Evolutionary conservation across 352 stramenopile species (phyloP).

Genomic region (Globisporangium nagaii): DNA sequence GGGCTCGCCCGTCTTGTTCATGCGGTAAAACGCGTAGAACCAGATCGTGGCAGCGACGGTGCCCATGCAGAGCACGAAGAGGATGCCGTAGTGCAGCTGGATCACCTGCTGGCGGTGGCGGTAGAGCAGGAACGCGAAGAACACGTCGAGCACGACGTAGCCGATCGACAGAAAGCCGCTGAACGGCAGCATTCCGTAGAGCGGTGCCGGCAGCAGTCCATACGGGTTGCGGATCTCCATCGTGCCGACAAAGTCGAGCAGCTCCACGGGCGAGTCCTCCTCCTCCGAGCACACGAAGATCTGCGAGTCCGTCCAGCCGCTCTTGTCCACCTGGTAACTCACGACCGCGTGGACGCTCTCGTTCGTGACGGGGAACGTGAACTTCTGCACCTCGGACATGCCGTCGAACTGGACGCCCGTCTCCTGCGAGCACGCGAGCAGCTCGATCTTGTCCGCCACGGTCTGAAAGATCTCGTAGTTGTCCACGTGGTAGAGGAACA

Average conservation of each 20-base stretch:
- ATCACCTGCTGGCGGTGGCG: constrained; percentile 68
- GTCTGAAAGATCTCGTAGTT: constrained; percentile 53
- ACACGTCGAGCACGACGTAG: constrained; percentile 73
- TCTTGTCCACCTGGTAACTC: constrained; percentile 51
- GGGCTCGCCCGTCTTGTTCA: constrained; percentile 86
- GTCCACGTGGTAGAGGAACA: constrained; percentile 83
- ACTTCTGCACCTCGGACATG: constrained; percentile 61
- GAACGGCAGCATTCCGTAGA: constrained; percentile 86
- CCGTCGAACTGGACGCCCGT: constrained; percentile 40
- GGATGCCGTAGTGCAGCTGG: constrained; percentile 78
- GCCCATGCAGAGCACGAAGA: constrained; percentile 75
- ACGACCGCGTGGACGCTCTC: constrained; percentile 38
- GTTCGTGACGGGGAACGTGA: constrained; percentile 61
- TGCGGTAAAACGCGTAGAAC: constrained; percentile 82
- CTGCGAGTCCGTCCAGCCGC: constrained; percentile 78
- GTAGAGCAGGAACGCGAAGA: constrained; percentile 71
- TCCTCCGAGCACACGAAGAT: constrained; percentile 72
- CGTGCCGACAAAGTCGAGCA: constrained; percentile 53
- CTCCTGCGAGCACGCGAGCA: constrained; percentile 59
- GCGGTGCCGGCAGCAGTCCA: constrained; percentile 64
- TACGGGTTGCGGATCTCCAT: constrained; percentile 84
- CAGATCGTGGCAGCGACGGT: constrained; percentile 54
- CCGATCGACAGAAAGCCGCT: constrained; percentile 63
- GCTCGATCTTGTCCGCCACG: constrained; percentile 65
- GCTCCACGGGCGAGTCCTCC: constrained; percentile 32